Conservation (phyloP, 139 green algal genomes). For the Tetraselmis striata region DNA sequence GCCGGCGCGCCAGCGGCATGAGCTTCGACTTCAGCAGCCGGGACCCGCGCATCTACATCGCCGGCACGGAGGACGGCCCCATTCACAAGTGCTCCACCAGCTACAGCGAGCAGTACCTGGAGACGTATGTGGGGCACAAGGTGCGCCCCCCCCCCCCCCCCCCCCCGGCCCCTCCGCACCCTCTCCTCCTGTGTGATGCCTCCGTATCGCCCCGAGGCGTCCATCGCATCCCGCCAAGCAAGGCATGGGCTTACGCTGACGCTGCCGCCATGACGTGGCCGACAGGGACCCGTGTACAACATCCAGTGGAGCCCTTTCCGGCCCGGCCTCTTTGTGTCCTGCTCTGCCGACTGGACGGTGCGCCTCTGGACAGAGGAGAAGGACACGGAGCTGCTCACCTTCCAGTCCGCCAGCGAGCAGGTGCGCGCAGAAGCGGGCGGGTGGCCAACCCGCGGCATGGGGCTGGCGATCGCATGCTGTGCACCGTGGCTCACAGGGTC, state of each 20-base stretch:
- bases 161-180: too few species aligned
- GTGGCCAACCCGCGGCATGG: too few species aligned
- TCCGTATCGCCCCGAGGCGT: too few species aligned
- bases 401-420: conserved; percentile 55
- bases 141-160: too few species aligned
- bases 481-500: background rate
- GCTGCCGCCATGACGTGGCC: background rate
- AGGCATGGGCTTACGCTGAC: background rate
- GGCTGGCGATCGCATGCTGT: background rate
- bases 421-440: conserved; percentile 22
- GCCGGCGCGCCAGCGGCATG: conserved; percentile 60
- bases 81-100: conserved; percentile 77
- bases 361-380: conserved; percentile 63
- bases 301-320: conserved; percentile 71
- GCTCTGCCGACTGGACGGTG: conserved; percentile 72
- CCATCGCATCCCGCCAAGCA: too few species aligned
- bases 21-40: conserved; percentile 69
- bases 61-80: conserved; percentile 75
- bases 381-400: conserved; percentile 51
- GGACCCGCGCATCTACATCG: conserved; percentile 65
- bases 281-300: conserved; percentile 65
- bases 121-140: conserved; percentile 71
- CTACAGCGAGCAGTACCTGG: conserved; percentile 77
- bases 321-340: conserved; percentile 60
- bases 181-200: too few species aligned